A percentile compares a stretch with the other conserved stretches of the same genome.
These are phyloP conservation scores for Blastocystis sp. DNA, from an alignment of 352 stramenopile species.

Conservation along the genomic window DNA sequence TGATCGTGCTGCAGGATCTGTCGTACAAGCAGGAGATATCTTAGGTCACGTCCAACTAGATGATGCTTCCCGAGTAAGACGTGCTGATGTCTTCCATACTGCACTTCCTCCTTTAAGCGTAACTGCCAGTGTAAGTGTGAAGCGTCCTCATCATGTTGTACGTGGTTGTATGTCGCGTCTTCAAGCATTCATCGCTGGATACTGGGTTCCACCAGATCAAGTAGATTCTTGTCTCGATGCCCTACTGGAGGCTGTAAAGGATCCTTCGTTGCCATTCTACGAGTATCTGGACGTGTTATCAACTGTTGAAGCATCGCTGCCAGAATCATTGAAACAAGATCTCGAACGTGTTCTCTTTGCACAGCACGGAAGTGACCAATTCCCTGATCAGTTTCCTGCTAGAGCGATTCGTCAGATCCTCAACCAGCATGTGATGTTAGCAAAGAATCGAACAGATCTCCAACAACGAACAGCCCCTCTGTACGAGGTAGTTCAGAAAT, in stretches of 20 bases:
- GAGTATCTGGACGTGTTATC: constrained; percentile 50
- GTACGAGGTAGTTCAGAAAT: constrained; percentile 78
- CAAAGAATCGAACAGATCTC: constrained; percentile 31
- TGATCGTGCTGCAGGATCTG: constrained; percentile 89
- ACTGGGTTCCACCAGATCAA: constrained; percentile 75
- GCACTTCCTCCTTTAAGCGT: constrained; percentile 73
- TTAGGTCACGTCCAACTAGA: constrained; percentile 94
- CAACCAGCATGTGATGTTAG: constrained; percentile 73
- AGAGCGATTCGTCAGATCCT: constrained; percentile 65
- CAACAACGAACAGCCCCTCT: constrained; percentile 74
- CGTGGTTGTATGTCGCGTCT: constrained; percentile 80
- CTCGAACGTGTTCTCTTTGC: constrained; percentile 24
- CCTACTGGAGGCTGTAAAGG: neutral
- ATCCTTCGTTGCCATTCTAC: constrained; percentile 19
- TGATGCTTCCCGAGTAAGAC: constrained; percentile 92
- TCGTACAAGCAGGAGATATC: constrained; percentile 89
- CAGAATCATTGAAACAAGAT: constrained; percentile 20
- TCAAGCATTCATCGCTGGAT: constrained; percentile 89
- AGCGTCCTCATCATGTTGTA: constrained; percentile 76
- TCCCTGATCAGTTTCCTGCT: constrained; percentile 70
- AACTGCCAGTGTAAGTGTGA: constrained; percentile 69
- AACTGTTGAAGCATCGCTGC: constrained; percentile 1
- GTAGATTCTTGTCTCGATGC: constrained; percentile 65
- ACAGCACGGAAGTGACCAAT: neutral
- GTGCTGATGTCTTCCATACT: constrained; percentile 85